phyloP scores from a whole-genome alignment of 495 filamentous ascomycete genomes.

The Penicillium turbatum region DNA sequence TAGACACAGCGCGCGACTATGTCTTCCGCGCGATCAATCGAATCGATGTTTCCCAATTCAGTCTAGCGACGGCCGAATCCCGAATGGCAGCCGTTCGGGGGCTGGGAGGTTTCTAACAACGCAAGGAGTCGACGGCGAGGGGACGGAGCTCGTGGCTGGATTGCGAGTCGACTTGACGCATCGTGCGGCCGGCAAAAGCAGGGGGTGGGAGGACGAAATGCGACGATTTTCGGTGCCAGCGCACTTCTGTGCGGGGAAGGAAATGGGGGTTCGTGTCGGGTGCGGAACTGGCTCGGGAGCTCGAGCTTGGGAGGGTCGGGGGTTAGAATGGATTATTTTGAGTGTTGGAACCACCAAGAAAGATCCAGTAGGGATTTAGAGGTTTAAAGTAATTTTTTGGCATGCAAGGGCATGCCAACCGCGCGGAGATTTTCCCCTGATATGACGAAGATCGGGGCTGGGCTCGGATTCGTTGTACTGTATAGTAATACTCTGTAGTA shows the following conservation, averaged over 20 bases:
- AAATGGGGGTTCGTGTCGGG: background rate
- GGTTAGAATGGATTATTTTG: background rate
- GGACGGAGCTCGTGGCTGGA: slow-evolving; percentile 21
- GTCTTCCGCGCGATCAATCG: slow-evolving; percentile 1
- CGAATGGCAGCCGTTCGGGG: background rate
- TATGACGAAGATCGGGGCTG: slow-evolving; percentile 11
- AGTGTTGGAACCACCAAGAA: too few relatives aligned
- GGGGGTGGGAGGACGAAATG: background rate
- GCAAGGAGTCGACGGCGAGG: slow-evolving; percentile 27
- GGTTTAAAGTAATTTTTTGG: background rate
- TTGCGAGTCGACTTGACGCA: slow-evolving; percentile 29
- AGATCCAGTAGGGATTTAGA: background rate
- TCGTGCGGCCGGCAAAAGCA: slow-evolving; percentile 23
- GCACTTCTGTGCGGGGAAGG: slow-evolving; percentile 14
- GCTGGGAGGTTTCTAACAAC: slow-evolving; percentile 21
- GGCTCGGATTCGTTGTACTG: background rate
- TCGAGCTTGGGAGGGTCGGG: background rate
- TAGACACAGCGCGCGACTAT: background rate
- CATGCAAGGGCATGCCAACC: slow-evolving; percentile 6
- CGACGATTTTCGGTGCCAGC: slow-evolving; percentile 16
- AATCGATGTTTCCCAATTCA: slow-evolving; percentile 2
- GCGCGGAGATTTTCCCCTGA: slow-evolving; percentile 11
- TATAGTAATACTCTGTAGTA: background rate
- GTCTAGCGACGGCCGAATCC: background rate
- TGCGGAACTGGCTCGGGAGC: background rate